Conservation (phyloP, 331 rosid species). For the Ulmus americana region DNA sequence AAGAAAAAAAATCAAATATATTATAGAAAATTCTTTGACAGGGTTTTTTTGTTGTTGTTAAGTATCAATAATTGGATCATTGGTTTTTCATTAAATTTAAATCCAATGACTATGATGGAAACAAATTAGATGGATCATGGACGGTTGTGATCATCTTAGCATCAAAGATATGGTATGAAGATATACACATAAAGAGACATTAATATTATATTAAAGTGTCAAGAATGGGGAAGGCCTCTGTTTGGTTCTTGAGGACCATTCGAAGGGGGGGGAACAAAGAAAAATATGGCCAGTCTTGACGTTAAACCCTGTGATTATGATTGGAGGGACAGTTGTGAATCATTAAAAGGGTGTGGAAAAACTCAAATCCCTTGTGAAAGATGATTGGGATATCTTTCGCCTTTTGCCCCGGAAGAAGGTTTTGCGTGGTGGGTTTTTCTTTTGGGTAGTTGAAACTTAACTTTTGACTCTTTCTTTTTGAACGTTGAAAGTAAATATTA, state of each 20-base stretch:
- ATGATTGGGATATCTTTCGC: not conserved
- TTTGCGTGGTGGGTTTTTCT: not conserved
- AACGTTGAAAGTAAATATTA: not conserved
- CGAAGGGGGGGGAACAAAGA: not conserved
- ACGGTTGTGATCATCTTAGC: not conserved
- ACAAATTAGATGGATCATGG: not conserved
- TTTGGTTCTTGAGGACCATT: too few species aligned
- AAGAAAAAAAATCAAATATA: too few species aligned
- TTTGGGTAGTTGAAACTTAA: not conserved
- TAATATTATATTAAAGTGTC: not conserved
- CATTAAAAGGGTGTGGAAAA: constrained; percentile 1
- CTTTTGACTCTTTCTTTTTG: not conserved
- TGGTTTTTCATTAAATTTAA: not conserved
- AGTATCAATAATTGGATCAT: not conserved
- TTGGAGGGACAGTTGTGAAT: not conserved
- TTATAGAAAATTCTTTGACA: too few species aligned
- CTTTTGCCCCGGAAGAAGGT: not conserved
- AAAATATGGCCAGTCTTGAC: not conserved
- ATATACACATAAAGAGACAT: not conserved
- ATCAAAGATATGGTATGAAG: not conserved
- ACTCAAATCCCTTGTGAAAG: too few species aligned
- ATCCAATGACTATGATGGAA: not conserved
- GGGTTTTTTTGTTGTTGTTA: too few species aligned
- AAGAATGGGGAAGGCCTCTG: not conserved
- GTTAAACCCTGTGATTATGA: not conserved